Conservation (phyloP, 495 filamentous ascomycete species). For the Aspergillus kassunensis region DNA sequence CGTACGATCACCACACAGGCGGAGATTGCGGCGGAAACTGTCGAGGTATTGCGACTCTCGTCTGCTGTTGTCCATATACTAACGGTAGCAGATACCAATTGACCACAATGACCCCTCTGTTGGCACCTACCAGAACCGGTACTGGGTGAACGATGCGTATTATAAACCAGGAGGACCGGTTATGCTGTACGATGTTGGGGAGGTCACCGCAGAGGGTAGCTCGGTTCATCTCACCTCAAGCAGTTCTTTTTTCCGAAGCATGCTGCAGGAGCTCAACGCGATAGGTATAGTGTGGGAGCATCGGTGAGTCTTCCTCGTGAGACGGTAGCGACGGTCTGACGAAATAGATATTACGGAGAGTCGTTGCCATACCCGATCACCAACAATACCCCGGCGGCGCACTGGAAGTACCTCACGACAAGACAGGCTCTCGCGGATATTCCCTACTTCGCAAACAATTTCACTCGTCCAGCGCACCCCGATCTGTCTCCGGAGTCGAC, state of each 20-base stretch:
- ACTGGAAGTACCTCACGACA: slow-evolving; percentile 47
- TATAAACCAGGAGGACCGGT: slow-evolving; percentile 51
- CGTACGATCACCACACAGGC: not conserved
- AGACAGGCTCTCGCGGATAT: slow-evolving; percentile 52
- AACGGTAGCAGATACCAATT: slow-evolving; percentile 36
- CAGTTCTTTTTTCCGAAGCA: slow-evolving; percentile 37
- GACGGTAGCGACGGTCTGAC: slow-evolving; percentile 3
- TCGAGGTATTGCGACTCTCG: slow-evolving; percentile 19
- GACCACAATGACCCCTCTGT: slow-evolving; percentile 38
- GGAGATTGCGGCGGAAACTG: slow-evolving; percentile 19
- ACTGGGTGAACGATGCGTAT: slow-evolving; percentile 48
- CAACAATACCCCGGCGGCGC: slow-evolving; percentile 40
- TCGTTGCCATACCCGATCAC: slow-evolving; percentile 47
- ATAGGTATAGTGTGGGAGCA: slow-evolving; percentile 60
- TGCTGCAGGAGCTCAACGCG: slow-evolving; percentile 45
- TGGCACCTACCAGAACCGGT: slow-evolving; percentile 51
- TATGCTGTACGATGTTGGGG: slow-evolving; percentile 51
- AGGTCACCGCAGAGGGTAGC: slow-evolving; percentile 30
- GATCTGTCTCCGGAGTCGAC: slow-evolving; percentile 43
- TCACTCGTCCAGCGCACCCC: slow-evolving; percentile 32
- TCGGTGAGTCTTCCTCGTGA: slow-evolving; percentile 29
- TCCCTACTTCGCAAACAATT: slow-evolving; percentile 48
- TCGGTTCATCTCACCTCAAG: slow-evolving; percentile 33
- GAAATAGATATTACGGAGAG: slow-evolving; percentile 46
- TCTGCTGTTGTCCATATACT: too few species aligned